Percentiles rank a stretch among this genome's conserved stretches.
Conservation (phyloP, 148 eudicot species). For the Polygonum maritimum region DNA sequence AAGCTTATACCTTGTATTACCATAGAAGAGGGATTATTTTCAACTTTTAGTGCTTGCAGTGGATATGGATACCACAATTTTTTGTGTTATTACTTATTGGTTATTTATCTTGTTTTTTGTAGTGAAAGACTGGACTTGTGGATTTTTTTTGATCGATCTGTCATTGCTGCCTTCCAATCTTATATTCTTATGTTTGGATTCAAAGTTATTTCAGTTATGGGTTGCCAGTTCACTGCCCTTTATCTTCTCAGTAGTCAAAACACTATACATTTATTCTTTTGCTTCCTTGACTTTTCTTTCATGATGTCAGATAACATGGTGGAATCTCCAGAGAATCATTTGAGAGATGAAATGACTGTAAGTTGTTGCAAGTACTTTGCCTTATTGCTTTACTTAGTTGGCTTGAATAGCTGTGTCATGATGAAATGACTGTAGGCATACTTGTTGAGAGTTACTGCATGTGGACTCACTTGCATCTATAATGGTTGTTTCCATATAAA, state of each 20-base stretch:
- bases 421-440: not conserved
- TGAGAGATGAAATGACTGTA: constrained; percentile 31
- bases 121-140: not conserved
- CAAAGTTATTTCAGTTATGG: not conserved
- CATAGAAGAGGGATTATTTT: not conserved
- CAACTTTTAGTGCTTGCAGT: not conserved
- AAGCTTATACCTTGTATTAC: not conserved
- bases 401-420: not conserved
- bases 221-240: not conserved
- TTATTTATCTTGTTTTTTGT: not conserved
- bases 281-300: not conserved
- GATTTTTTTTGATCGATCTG: not conserved
- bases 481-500: not conserved
- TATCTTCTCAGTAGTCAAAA: not conserved
- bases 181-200: not conserved
- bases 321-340: constrained; percentile 25
- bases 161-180: not conserved
- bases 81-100: too few species aligned
- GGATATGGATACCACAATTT: not conserved
- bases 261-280: not conserved
- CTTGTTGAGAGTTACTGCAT: not conserved
- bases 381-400: not conserved
- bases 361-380: constrained; percentile 11
- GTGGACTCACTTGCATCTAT: not conserved
- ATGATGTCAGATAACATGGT: constrained; percentile 26